Evolutionary conservation across 2,329 filamentous ascomycete genomes (phyloP), one percentile per base, ranked within the genome.

Genomic region (Clonostachys chloroleuca): DNA sequence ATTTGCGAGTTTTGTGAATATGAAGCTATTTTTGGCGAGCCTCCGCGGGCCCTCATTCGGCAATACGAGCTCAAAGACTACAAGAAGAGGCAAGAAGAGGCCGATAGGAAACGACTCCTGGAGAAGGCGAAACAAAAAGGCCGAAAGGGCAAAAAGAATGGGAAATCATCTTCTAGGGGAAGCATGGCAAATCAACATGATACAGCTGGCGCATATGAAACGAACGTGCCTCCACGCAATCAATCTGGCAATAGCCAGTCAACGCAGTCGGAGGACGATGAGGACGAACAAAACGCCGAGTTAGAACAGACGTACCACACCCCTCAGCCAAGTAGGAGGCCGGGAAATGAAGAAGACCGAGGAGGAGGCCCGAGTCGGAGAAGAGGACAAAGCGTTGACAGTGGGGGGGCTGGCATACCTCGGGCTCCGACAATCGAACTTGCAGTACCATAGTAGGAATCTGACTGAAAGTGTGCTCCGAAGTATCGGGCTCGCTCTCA

Each of bases 1-100:
- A 91, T 97, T 42, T 99, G 94, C 68, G 89, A 96, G 60, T 97
- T 97, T 63, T 99, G 94, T 72, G 94, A 99, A 66, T 99, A 96
- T 62, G 92, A 97, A 67, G 83, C 83, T 45, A 96, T 99, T 44
- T 97, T 96, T 63, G 92, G 92, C n/a, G 78, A 78, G 45, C 88
- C 88, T 3, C 94, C 94, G 0, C 79, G 82, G 56, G 90, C 90
- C 44, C 71, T 99, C 47, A 95, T 97, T 52, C 82, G 89, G 39
- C 84, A 91, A 52, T 99, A 97, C 61, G 94, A 99, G 68, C 88
- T 92, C 62, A 96, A 96, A 65, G 94, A 96, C 61, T 84, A 90
- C 7, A 24, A 24, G 7, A 24, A 24, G 7, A 24, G 90, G 43
- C 89, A 89, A 58, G 83, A 92, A 53, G 77, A 92, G 55, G 89